Evolutionary conservation across 805 yeast genomes (phyloP), one percentile per base, ranked within the genome.

Genomic region (Torulaspora quercuum): DNA sequence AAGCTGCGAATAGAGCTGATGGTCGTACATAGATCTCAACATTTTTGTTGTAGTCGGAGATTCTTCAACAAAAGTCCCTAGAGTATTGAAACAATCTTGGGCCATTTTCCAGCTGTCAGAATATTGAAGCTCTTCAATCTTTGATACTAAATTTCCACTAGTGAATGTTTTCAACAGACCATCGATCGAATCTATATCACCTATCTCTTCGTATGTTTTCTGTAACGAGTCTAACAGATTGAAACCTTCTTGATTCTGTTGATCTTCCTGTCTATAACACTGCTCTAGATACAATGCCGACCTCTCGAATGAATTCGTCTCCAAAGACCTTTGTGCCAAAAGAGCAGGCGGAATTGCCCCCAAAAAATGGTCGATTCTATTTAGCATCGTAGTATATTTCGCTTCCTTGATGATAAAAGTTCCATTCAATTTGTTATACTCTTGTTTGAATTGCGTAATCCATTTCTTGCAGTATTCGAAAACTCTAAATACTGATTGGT

Each of bases 81-180:
- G 60, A 0, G 81, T 84, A 29, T 79, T 80, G 48, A 86, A 80
- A 23, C 95, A 86, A 43, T 85, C 88, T 44, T 86, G 83, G 0
- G 96, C 95, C 50, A 86, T 72, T 25, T 78, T 71, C 95, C 96
- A 88, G 50, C 82, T 82, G 25, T 84, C 87, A 32, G 85, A 80
- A 48, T 84, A 88, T 48, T 87, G 92, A 35, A 90, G 78, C 40
- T 86, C 86, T 5, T 79, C 68, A 16, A 89, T 72, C 53, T 86
- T 84, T 42, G 88, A 89, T n/a, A 76, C 73, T 28, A 87, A 63
- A 45, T 78, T 76, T 25, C 77, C 75, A 0, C 82, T 73, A 0
- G 95, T 78, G 48, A 85, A 81, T 42, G 72, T 72, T 41, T 84
- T 78, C 39, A 89, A 64, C 4, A 86, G 77, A 14, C 98, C 99